Base-by-base conservation (phyloP, 768 basidiomycete species). In the Suillus variegatus region DNA sequence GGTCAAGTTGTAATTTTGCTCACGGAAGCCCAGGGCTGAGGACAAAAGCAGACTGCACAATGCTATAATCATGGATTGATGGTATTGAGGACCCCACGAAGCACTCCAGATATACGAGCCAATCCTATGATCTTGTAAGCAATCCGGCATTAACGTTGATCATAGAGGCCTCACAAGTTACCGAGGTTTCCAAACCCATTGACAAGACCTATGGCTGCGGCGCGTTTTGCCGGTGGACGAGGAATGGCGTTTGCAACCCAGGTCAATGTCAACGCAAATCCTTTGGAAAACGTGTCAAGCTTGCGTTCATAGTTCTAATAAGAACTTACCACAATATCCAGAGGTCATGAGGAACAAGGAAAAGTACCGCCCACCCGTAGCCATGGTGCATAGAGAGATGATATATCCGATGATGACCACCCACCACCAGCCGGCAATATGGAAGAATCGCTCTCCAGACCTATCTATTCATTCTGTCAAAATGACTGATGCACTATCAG, bases 401-500 rank as follows among this genome's bases (percentile, higher is more conserved):
- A 89, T 84, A 70, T 84, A 89, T 0, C 85, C 89, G 9, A 87
- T 41, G 14, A 88, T 84, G 44, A 84, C 82, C n/a, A 76, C 82
- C 87, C 87, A 88, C 85, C 85, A 87, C 76, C 81, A 84, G 3
- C 70, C 76, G 1, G 80, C 73, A 41, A 88, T 79, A 68, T 89
- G 89, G 78, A 88, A 87, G 76, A 83, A 89, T 20, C 88, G 83
- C 71, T 89, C 89, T 6, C 88, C 88, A 13, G 85, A 85, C 65
- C 78, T 79, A 67, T 89, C 88, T 84, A 47, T 22, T 49, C 10
- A 22, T 52, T 4, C 18, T 38, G 7, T 61, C 22, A 16, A 49
- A 14, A 43, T 46, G 6, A 32, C 6, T 25, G 20, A 25, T 47
- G 58, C 62, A 54, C 41, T 25, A 35, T 65, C 18, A 61, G 72